Evolutionary conservation across 352 stramenopile species (phyloP).

Genomic region (Phytophthora colocasiae): DNA sequence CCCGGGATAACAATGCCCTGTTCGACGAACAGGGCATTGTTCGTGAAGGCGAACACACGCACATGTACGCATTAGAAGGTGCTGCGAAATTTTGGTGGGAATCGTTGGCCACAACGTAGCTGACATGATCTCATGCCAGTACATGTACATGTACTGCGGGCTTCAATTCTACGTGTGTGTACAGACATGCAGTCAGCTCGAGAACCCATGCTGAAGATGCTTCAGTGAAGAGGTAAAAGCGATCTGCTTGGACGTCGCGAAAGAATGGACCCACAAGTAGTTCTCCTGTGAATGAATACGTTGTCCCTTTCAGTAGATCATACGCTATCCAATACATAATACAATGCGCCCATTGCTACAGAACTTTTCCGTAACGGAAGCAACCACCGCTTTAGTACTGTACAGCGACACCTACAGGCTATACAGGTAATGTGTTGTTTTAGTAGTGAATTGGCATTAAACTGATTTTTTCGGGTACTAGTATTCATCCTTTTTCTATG

Average conservation of each 20-base stretch:
- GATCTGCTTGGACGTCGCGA: constrained; percentile 9
- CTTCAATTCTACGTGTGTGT: no score
- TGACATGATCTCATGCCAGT: background rate
- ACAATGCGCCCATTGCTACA: no score
- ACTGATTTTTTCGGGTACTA: constrained; percentile 9
- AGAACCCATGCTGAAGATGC: no score
- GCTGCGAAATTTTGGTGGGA: constrained; percentile 19
- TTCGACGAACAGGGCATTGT: no score
- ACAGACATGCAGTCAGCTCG: no score
- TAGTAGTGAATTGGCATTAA: constrained; percentile 2
- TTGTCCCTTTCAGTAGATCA: background rate
- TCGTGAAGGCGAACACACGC: background rate
- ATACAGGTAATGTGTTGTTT: no score
- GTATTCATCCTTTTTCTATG: constrained; percentile 12
- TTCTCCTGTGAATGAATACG: no score
- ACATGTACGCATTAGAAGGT: background rate
- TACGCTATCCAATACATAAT: no score
- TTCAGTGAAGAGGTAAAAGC: background rate
- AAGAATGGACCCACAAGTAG: background rate
- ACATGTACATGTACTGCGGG: no score
- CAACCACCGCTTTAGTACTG: no score
- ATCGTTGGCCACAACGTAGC: background rate
- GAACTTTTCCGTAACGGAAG: no score
- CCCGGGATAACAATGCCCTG: background rate
- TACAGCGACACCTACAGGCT: no score